These are phyloP conservation scores for Exophiala sp. DNA, from an alignment of 2,329 filamentous ascomycete species.

Conservation along the genomic window DNA sequence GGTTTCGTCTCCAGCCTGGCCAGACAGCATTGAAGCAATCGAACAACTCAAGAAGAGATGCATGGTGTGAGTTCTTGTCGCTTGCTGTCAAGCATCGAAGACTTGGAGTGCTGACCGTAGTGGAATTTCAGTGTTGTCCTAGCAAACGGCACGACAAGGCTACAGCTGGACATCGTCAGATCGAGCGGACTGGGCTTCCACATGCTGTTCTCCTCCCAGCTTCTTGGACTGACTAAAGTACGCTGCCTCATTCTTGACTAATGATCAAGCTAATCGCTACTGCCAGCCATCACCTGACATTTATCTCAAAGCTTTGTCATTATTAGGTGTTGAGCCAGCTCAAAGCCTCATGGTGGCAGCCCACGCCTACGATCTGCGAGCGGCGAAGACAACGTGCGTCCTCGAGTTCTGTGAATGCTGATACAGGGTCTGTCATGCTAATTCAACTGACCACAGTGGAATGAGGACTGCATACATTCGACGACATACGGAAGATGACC, in stretches of 20 bases:
- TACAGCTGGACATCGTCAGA: neutral
- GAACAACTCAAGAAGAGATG: conserved; percentile 33
- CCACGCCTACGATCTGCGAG: conserved; percentile 54
- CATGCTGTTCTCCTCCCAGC: neutral
- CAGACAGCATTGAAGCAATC: conserved; percentile 47
- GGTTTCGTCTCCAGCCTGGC: conserved; percentile 46
- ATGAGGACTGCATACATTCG: conserved; percentile 53
- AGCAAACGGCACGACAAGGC: conserved; percentile 49
- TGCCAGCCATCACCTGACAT: conserved; percentile 49
- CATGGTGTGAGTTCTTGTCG: conserved; percentile 41
- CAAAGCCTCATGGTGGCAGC: conserved; percentile 53
- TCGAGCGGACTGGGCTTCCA: neutral
- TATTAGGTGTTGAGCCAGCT: conserved; percentile 45
- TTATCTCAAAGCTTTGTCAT: conserved; percentile 46
- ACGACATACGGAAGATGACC: conserved; percentile 53
- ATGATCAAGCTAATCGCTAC: too few species aligned
- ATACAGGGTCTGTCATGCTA: too few species aligned
- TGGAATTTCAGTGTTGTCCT: conserved; percentile 35
- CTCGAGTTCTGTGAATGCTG: too few species aligned
- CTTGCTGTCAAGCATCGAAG: too few species aligned
- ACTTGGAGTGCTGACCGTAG: too few species aligned
- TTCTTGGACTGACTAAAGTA: neutral
- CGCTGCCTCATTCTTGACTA: too few species aligned
- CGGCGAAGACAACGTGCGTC: conserved; percentile 38
- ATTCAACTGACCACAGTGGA: conserved; percentile 30